phyloP scores from a whole-genome alignment of 2,329 filamentous ascomycete species.

The Nannizzia gypsea region DNA sequence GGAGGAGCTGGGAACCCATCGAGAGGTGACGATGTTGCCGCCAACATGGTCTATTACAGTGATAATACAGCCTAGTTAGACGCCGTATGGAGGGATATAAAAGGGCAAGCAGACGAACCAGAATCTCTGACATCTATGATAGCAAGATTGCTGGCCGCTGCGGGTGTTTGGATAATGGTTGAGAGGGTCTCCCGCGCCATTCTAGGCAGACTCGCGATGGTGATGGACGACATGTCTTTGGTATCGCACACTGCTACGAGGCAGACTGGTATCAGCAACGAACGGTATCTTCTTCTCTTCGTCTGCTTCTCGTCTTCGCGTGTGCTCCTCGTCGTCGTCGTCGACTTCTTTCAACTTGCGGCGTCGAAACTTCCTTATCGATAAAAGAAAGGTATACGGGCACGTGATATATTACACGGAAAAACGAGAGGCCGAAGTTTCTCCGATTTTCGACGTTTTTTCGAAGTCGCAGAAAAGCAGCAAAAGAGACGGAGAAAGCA shows the following conservation, averaged over 20 bases:
- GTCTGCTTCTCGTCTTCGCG: too few species aligned
- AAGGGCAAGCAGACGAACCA: slow-evolving; percentile 37
- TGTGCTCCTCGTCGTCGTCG: too few species aligned
- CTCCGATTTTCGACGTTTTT: not conserved
- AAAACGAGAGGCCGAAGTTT: not conserved
- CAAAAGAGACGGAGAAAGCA: not conserved
- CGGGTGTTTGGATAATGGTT: slow-evolving; percentile 47
- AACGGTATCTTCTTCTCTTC: not conserved
- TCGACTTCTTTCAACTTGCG: too few species aligned
- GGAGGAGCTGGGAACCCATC: slow-evolving; percentile 60
- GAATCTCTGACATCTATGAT: slow-evolving; percentile 84
- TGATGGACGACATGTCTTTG: slow-evolving; percentile 41
- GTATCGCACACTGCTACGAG: not conserved
- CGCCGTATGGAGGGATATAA: not conserved
- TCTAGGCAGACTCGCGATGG: slow-evolving; percentile 52
- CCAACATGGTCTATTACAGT: slow-evolving; percentile 62
- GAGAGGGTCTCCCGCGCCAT: slow-evolving; percentile 60
- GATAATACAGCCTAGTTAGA: not conserved
- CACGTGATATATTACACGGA: not conserved
- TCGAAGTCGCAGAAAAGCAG: not conserved
- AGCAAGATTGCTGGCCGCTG: slow-evolving; percentile 43
- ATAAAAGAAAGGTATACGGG: not conserved
- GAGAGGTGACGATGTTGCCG: slow-evolving; percentile 70
- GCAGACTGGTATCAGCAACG: not conserved
- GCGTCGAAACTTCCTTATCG: not conserved